A percentile compares a stretch with the other conserved stretches of the same genome.
Conservation (phyloP, 2,329 filamentous ascomycete genomes). For the Neocucurbitaria cava region DNA sequence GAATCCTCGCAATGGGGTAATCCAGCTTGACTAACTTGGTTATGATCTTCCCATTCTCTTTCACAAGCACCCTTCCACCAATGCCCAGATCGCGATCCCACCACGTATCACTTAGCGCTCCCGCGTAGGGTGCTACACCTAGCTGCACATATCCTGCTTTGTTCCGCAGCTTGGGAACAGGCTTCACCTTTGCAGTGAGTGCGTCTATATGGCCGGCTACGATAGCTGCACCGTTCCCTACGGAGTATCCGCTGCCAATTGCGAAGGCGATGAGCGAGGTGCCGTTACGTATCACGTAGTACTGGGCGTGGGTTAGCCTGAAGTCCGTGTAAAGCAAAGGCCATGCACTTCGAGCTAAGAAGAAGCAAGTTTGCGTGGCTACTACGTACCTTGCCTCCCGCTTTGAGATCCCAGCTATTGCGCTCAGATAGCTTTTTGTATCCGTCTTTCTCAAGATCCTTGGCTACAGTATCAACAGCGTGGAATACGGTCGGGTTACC, state of each 20-base stretch:
- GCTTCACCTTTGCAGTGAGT: constrained; percentile 88
- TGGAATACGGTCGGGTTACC: constrained; percentile 95
- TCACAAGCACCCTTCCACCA: constrained; percentile 86
- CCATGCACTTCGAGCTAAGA: not conserved
- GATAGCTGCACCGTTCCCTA: constrained; percentile 86
- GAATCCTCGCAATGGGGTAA: constrained; percentile 90
- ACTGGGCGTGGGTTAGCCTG: constrained; percentile 50
- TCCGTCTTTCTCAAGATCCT: constrained; percentile 73
- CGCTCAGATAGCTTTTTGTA: constrained; percentile 83
- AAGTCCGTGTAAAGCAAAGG: not conserved
- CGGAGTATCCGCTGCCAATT: constrained; percentile 79
- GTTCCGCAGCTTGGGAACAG: constrained; percentile 81
- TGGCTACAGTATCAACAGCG: constrained; percentile 78
- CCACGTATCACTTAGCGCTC: constrained; percentile 87
- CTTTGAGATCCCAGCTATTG: constrained; percentile 79
- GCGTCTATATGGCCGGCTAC: constrained; percentile 94
- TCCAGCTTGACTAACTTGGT: constrained; percentile 86
- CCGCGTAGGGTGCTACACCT: constrained; percentile 91
- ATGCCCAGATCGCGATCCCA: constrained; percentile 96
- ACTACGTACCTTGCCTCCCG: constrained; percentile 69
- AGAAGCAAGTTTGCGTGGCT: not conserved
- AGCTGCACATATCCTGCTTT: constrained; percentile 88
- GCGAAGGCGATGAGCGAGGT: constrained; percentile 85
- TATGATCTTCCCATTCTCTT: constrained; percentile 78
- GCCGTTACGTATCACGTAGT: constrained; percentile 85